Evolutionary conservation across 495 filamentous ascomycete species (phyloP), one percentile per base, ranked within the genome.

Genomic region (Penicillium paradoxum): DNA sequence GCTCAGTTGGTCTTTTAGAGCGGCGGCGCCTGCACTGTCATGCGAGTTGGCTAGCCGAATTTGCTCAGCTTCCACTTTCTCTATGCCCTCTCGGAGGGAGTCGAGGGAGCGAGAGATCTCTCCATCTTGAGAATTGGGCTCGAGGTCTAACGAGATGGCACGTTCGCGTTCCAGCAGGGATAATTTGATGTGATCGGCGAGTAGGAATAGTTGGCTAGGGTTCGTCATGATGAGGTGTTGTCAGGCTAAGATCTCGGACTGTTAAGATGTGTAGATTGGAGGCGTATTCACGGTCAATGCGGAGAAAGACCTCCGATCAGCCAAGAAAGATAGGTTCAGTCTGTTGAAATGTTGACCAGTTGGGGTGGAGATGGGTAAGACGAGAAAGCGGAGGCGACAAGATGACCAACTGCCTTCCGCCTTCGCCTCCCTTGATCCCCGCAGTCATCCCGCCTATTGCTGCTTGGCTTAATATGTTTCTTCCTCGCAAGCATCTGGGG

Each of bases 41-140:
- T 83, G 79, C 17, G 72, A 71, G 34, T 83, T 79, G 51, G 84
- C 74, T 27, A 89, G 68, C 25, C 80, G 76, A 46, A 71, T 67
- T 54, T 83, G 74, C 55, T 93, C 85, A 40, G 81, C 77, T 60
- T 88, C 84, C 19, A 95, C 73, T 11, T 79, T 69, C 56, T 90
- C 84, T 57, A 98, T 80, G 14, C 93, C 91, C 55, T 91, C 88
- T 37, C 82, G 82, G 45, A 98, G 80, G 33, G 87, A 88, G 27
- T 95, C 88, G 36, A 98, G 79, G 9, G 91, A 96, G 38, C 89
- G 79, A 6, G 90, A 91, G 55, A 97, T 93, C 58, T 95, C 87
- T 27, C 86, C 86, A 76, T 95, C 90, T 70, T 95, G 89, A 6
- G 86, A 81, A 64, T 89, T 89, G 7, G 86, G 83, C 62, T 90